A percentile compares a stretch with the other conserved stretches of the same genome.
phyloP scores from a whole-genome alignment of 768 basidiomycete species.

The Leccinellum rugosiceps region DNA sequence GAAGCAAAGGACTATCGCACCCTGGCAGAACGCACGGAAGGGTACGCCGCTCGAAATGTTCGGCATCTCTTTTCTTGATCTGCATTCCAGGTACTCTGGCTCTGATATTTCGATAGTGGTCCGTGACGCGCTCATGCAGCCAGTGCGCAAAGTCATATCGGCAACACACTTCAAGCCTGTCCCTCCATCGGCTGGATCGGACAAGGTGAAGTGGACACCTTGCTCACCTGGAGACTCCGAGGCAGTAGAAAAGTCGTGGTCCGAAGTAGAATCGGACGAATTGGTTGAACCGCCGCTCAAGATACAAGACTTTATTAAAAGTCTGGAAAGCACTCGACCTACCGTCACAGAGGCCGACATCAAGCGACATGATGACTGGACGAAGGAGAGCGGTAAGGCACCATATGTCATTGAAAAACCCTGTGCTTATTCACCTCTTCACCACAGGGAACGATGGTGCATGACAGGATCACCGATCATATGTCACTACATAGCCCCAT shows the following conservation, averaged over 20 bases:
- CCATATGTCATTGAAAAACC: neutral
- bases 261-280: slow-evolving; percentile 83
- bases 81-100: slow-evolving; percentile 67
- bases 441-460: slow-evolving; percentile 31
- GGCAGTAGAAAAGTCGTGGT: slow-evolving; percentile 87
- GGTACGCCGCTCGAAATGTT: slow-evolving; percentile 36
- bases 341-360: slow-evolving; percentile 91
- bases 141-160: slow-evolving; percentile 91
- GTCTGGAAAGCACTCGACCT: slow-evolving; percentile 73
- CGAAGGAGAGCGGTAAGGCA: slow-evolving; percentile 71
- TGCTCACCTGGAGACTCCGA: slow-evolving; percentile 92
- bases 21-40: slow-evolving; percentile 86
- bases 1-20: slow-evolving; percentile 71
- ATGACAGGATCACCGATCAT: slow-evolving; percentile 12
- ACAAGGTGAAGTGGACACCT: slow-evolving; percentile 75
- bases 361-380: slow-evolving; percentile 79
- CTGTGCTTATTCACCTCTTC: neutral
- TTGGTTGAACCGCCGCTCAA: slow-evolving; percentile 84
- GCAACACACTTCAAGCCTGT: slow-evolving; percentile 91
- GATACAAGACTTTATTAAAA: slow-evolving; percentile 77
- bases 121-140: slow-evolving; percentile 97
- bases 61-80: neutral
- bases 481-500: slow-evolving; percentile 6
- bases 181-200: slow-evolving; percentile 16
- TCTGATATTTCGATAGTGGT: slow-evolving; percentile 94